Evolutionary conservation across 805 yeast species (phyloP).

Genomic region (Kodamaea jinghongensis): DNA sequence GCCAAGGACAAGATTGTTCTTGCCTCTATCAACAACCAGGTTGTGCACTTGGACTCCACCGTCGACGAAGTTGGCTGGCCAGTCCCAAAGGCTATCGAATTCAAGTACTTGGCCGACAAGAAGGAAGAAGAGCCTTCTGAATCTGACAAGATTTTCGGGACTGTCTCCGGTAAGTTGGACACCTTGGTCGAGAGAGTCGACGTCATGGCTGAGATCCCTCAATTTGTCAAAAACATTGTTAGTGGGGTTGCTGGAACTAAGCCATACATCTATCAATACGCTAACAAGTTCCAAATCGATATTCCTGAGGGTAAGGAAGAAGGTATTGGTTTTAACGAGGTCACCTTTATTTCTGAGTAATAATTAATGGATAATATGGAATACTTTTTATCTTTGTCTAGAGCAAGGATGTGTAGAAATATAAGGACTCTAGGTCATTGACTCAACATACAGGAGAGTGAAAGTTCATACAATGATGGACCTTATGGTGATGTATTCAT

Average conservation of each 20-base stretch:
- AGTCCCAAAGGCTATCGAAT: conserved; percentile 67
- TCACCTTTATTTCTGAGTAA: conserved; percentile 66
- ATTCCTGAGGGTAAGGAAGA: conserved; percentile 46
- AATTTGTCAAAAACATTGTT: conserved; percentile 87
- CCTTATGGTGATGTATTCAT: no score
- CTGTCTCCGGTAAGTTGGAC: conserved; percentile 57
- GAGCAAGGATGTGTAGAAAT: no score
- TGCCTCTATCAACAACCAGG: conserved; percentile 64
- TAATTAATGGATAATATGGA: no score
- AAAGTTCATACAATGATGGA: no score
- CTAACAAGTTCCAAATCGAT: conserved; percentile 56
- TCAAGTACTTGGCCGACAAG: conserved; percentile 51
- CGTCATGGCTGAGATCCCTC: conserved; percentile 96
- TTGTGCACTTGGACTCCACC: conserved; percentile 48
- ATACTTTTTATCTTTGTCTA: no score
- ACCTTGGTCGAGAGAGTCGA: conserved; percentile 85
- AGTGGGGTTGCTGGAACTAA: conserved; percentile 94
- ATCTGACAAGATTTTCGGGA: conserved; percentile 42
- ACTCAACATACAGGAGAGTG: no score
- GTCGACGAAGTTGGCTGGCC: conserved; percentile 90
- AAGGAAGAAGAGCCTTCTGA: conserved; percentile 44
- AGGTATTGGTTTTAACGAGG: conserved; percentile 74
- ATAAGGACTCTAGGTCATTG: no score
- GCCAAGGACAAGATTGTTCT: conserved; percentile 58
- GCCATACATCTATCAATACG: conserved; percentile 94